These are phyloP conservation scores for Diplodia intermedia DNA, from an alignment of 2,329 filamentous ascomycete species.

Conservation along the genomic window DNA sequence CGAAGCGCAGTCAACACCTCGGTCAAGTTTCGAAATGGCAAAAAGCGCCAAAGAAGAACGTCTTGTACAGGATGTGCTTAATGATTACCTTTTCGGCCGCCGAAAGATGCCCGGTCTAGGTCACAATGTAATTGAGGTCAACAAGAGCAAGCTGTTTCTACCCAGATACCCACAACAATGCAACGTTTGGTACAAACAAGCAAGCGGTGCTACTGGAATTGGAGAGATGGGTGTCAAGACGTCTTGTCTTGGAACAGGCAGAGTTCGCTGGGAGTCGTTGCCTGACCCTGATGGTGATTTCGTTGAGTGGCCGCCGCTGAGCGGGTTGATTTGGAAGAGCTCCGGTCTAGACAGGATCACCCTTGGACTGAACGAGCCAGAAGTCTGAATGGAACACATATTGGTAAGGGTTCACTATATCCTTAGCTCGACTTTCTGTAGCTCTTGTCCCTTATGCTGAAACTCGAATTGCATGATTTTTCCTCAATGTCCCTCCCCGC, in stretches of 20 bases:
- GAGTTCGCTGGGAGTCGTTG: background rate
- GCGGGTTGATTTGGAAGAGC: constrained; percentile 4
- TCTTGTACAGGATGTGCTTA: background rate
- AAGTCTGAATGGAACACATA: background rate
- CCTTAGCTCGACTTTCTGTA: background rate
- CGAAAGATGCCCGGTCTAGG: background rate
- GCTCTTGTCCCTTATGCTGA: background rate
- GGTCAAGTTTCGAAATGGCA: background rate
- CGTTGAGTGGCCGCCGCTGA: constrained; percentile 5
- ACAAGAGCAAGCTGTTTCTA: background rate
- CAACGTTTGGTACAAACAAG: background rate
- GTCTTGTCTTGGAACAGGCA: background rate
- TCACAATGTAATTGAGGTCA: background rate
- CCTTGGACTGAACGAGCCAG: background rate
- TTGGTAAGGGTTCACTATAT: background rate
- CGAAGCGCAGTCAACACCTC: background rate
- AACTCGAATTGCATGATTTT: background rate
- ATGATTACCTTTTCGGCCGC: background rate
- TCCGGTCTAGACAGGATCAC: background rate
- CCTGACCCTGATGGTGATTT: background rate
- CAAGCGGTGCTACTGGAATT: background rate
- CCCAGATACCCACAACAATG: background rate
- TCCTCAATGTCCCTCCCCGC: background rate
- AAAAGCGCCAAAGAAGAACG: background rate
- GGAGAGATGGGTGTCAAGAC: background rate